Evolutionary conservation across 441 rosid genomes (phyloP), one percentile per base, ranked within the genome.

Genomic region (Gossypium aridum): DNA sequence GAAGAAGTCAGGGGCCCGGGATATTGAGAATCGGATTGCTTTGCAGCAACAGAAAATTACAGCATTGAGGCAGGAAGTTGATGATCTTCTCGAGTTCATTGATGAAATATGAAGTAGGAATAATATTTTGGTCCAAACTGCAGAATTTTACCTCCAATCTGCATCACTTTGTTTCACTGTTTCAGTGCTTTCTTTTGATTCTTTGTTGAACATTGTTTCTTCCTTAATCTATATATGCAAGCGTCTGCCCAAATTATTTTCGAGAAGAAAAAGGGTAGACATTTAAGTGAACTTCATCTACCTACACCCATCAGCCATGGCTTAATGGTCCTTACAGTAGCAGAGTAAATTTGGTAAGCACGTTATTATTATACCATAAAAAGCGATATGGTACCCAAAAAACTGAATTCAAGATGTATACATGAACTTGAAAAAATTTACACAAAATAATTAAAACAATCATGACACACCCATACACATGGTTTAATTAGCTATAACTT

Each of bases 21-120:
- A 91, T 76, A 85, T 89, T 28, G 93, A 93, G 89, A 89, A 85
- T 78, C 82, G 93, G 23, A 87, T 88, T 13, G 88, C 91, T 31
- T 70, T 80, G 26, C 89, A 75, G 81, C 97, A 91, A 83, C 94
- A 81, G 80, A 93, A 87, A 84, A 80, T 96, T 57, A 47, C 75
- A 23, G 82, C 86, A 3, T 71, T 92, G 85, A 92, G 89, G 86
- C 94, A 89, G 79, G 98, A 96, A 72, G 87, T 96, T 3, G 97
- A 92, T 45, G 92, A 91, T 81, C 90, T 93, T 79, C 86, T 91
- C 22, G 97, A 93, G 23, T 83, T 86, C 82, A 81, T 92, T 13
- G 94, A 87, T 62, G 97, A 91, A 80, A 85, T 88, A 76, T 83
- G 54, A 68, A 43, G 4, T 45, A 7, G 34, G 67, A 17, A 23